These are phyloP conservation scores for Carpinus viminea DNA, from an alignment of 306 rosid genomes.

Conservation along the genomic window DNA sequence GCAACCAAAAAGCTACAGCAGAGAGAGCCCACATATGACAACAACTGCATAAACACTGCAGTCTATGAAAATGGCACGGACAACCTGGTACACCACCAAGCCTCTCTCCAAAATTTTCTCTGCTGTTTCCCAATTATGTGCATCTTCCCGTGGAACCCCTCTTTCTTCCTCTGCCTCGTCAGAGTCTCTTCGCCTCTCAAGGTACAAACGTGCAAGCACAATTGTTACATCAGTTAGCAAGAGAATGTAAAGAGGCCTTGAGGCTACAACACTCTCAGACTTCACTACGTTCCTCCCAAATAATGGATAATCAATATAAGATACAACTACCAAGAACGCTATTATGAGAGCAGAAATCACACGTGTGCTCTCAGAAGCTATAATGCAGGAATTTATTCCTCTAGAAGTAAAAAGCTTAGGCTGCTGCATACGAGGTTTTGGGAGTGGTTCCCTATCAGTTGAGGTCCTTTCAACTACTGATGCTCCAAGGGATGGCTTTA, in stretches of 20 bases:
- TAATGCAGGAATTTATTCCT: conserved; percentile 52
- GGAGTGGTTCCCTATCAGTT: neutral
- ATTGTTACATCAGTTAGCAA: conserved; percentile 62
- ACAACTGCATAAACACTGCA: conserved; percentile 71
- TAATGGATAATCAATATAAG: conserved; percentile 31
- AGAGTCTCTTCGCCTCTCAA: conserved; percentile 33
- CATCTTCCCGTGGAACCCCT: conserved; percentile 29
- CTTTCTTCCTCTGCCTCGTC: conserved; percentile 39
- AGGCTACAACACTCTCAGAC: conserved; percentile 42
- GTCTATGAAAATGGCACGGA: conserved; percentile 74
- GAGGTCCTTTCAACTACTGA: too few species aligned
- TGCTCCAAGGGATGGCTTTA: too few species aligned
- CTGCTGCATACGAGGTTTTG: conserved; percentile 2
- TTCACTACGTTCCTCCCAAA: conserved; percentile 40
- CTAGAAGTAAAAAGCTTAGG: conserved; percentile 57
- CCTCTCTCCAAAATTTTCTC: conserved; percentile 83
- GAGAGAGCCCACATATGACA: conserved; percentile 62
- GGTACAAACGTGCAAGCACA: conserved; percentile 44
- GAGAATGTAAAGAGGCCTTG: conserved; percentile 72
- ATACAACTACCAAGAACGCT: conserved; percentile 59
- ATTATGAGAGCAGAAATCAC: conserved; percentile 51
- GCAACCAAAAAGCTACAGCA: conserved; percentile 34
- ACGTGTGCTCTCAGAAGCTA: conserved; percentile 63
- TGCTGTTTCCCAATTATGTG: conserved; percentile 59
- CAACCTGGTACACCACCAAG: conserved; percentile 71